phyloP scores from a whole-genome alignment of 768 basidiomycete species.

The Boletus vermiculosoides region DNA sequence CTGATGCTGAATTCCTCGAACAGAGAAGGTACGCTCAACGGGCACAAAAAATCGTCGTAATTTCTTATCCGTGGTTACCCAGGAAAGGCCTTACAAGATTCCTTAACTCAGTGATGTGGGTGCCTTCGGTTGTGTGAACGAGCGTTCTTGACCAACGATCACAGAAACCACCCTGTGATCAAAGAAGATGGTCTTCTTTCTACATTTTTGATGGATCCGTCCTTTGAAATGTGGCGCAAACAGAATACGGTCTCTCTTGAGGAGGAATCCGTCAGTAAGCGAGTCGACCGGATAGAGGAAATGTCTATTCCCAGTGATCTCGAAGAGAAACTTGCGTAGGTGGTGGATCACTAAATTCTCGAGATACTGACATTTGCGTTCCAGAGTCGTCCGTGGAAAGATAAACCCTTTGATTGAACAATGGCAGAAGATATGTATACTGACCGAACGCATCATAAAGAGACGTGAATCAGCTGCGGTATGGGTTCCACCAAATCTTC shows the following conservation, averaged over 20 bases:
- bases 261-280: constrained; percentile 82
- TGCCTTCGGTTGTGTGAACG: constrained; percentile 9
- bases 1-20: constrained; percentile 89
- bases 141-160: not conserved
- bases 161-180: constrained; percentile 87
- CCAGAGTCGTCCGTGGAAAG: constrained; percentile 72
- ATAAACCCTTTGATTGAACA: constrained; percentile 79
- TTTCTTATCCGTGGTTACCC: constrained; percentile 1
- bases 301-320: constrained; percentile 92
- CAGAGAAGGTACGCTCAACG: constrained; percentile 64
- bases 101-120: constrained; percentile 74
- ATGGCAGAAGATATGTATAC: constrained; percentile 87
- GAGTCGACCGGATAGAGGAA: constrained; percentile 79
- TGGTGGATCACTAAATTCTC: not conserved
- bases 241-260: constrained; percentile 72
- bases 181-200: constrained; percentile 82
- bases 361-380: constrained; percentile 1
- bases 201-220: constrained; percentile 78
- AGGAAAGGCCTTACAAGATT: constrained; percentile 82
- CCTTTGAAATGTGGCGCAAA: constrained; percentile 88
- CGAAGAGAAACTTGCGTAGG: constrained; percentile 83
- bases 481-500: constrained; percentile 62
- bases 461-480: constrained; percentile 91
- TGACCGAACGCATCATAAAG: constrained; percentile 85
- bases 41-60: not conserved